Evolutionary conservation across 108 stramenopile species (phyloP).

Genomic region (Thalassiosira profunda): DNA sequence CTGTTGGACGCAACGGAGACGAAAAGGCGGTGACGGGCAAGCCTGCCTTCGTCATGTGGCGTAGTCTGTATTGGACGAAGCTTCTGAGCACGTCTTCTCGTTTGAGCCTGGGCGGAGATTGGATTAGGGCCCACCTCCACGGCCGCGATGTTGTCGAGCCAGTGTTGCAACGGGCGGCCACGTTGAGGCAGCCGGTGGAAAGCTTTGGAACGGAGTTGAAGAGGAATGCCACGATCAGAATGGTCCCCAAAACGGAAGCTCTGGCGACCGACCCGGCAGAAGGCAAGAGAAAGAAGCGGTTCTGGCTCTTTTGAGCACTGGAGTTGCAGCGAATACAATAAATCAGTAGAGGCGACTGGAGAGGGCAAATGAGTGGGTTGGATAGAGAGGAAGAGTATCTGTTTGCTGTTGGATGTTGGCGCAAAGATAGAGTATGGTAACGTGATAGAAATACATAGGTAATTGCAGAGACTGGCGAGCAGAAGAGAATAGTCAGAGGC

Average conservation of each 20-base stretch:
- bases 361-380: too few relatives aligned
- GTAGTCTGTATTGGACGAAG: conserved; percentile 76
- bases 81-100: conserved; percentile 65
- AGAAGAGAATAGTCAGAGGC: too few relatives aligned
- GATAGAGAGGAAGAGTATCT: too few relatives aligned
- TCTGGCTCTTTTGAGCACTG: conserved; percentile 18
- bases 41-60: conserved; percentile 67
- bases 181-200: conserved; percentile 13
- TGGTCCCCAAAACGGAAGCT: conserved; percentile 6
- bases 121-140: conserved; percentile 56
- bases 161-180: conserved; percentile 14
- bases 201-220: conserved; percentile 22
- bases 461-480: too few relatives aligned
- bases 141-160: conserved; percentile 9
- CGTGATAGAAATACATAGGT: too few relatives aligned
- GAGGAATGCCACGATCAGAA: conserved; percentile 16
- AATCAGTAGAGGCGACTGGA: too few relatives aligned
- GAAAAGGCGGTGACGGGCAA: conserved; percentile 44
- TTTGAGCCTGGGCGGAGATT: conserved; percentile 68
- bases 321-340: too few relatives aligned
- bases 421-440: too few relatives aligned
- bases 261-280: conserved; percentile 4
- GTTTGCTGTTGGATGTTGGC: too few relatives aligned
- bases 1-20: conserved; percentile 6
- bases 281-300: conserved; percentile 11